Evolutionary conservation across 1,284 basidiomycete genomes (phyloP).

Genomic region (Boletellus deceptivus): DNA sequence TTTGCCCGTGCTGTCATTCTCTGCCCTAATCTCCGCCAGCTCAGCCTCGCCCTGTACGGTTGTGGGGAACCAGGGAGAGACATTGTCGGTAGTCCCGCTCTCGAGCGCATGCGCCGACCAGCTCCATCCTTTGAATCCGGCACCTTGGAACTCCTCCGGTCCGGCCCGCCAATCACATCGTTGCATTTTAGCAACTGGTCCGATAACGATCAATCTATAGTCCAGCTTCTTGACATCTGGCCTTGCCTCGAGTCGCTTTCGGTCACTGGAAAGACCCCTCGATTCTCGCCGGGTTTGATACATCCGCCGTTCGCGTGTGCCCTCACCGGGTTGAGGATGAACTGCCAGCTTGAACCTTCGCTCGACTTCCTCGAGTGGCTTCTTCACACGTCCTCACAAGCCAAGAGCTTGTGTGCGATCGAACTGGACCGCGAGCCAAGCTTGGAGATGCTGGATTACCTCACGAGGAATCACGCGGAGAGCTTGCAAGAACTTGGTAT

Average conservation of each 20-base stretch:
- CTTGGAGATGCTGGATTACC: constrained; percentile 48
- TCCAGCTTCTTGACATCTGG: constrained; percentile 62
- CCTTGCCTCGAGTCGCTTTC: constrained; percentile 52
- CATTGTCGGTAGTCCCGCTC: constrained; percentile 44
- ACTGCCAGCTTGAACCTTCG: constrained; percentile 57
- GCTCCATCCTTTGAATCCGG: constrained; percentile 55
- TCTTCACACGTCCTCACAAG: constrained; percentile 50
- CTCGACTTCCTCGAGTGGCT: constrained; percentile 66
- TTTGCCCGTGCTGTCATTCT: constrained; percentile 56
- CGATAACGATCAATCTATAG: constrained; percentile 53
- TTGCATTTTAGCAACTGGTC: constrained; percentile 71
- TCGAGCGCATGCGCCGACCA: constrained; percentile 46
- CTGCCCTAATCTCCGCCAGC: constrained; percentile 57
- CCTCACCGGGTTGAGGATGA: constrained; percentile 54
- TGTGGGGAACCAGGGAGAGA: constrained; percentile 46
- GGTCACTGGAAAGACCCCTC: constrained; percentile 58
- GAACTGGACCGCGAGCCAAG: constrained; percentile 60
- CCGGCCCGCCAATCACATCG: constrained; percentile 53
- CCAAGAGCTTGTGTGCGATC: constrained; percentile 45
- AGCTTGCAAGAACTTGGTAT: constrained; percentile 54
- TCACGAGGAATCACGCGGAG: constrained; percentile 47
- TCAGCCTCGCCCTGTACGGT: constrained; percentile 60
- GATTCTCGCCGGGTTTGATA: constrained; percentile 42
- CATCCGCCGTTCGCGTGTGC: constrained; percentile 44
- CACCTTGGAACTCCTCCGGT: constrained; percentile 50